Evolutionary conservation across 306 rosid genomes (phyloP).

Genomic region (Corylus heterophylla): DNA sequence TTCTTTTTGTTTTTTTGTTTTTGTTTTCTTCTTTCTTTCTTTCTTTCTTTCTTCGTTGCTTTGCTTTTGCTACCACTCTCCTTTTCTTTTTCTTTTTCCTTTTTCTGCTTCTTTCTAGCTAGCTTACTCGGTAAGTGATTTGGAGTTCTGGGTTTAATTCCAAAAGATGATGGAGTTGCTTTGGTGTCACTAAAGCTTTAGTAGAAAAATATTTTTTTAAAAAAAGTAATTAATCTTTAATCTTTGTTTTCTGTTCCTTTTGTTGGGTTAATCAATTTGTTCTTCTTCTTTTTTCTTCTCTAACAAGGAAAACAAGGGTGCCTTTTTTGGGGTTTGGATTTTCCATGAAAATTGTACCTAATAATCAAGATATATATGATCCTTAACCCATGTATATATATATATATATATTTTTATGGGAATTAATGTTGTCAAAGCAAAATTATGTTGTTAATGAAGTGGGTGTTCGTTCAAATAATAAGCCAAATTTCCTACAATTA

Average conservation of each 20-base stretch:
- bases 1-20: neutral
- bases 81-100: neutral
- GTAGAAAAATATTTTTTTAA: neutral
- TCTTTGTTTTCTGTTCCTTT: neutral
- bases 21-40: neutral
- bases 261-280: neutral
- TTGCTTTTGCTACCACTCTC: neutral
- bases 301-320: neutral
- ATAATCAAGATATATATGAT: too few relatives aligned
- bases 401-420: neutral
- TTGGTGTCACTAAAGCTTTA: neutral
- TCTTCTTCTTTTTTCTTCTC: neutral
- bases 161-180: neutral
- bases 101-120: neutral
- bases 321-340: neutral
- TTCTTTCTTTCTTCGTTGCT: neutral
- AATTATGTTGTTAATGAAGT: neutral
- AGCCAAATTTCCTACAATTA: too few relatives aligned
- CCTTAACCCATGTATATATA: neutral
- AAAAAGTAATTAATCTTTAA: neutral
- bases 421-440: neutral
- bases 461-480: too few relatives aligned
- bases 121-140: neutral
- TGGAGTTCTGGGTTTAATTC: constrained; percentile 13
- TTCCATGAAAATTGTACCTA: neutral